Evolutionary conservation across 2,329 filamentous ascomycete species (phyloP).

Genomic region (Colletotrichum tropicicola): DNA sequence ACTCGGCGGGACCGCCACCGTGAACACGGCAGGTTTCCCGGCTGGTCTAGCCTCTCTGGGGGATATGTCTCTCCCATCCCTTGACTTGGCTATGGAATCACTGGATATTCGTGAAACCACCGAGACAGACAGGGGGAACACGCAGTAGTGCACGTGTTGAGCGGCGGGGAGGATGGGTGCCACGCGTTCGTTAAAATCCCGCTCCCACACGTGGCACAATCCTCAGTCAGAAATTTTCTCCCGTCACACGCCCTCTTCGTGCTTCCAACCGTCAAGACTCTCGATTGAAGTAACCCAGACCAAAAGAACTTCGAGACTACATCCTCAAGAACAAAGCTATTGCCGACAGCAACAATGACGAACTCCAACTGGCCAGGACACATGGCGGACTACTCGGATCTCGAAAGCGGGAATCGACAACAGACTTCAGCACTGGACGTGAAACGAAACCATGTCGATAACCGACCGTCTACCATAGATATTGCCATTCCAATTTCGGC

Average conservation of each 20-base stretch:
- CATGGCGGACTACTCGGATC: not conserved
- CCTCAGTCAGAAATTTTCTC: not conserved
- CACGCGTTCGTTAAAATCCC: slow-evolving; percentile 2
- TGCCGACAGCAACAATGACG: not conserved
- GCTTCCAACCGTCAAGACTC: too few species aligned
- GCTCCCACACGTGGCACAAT: slow-evolving; percentile 9
- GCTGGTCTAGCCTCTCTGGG: too few species aligned
- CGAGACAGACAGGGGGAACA: not conserved
- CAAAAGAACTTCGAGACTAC: not conserved
- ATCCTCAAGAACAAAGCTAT: not conserved
- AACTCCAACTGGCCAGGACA: not conserved
- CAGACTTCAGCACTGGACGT: not conserved
- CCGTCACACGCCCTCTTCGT: slow-evolving; percentile 1
- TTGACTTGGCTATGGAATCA: not conserved
- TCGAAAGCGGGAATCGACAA: not conserved
- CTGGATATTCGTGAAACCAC: not conserved
- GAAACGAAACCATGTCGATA: not conserved
- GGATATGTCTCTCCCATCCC: not conserved
- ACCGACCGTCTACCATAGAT: slow-evolving; percentile 10
- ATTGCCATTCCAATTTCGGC: slow-evolving; percentile 17
- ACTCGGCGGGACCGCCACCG: not conserved
- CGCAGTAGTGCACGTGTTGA: slow-evolving; percentile 11
- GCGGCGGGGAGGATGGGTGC: not conserved
- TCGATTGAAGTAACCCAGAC: not conserved
- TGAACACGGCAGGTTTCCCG: not conserved